Percentiles rank a stretch among this genome's conserved stretches.
Evolutionary conservation across 371 early-diverging fungal species (phyloP).

Genomic region (Zychaea mexicana): DNA sequence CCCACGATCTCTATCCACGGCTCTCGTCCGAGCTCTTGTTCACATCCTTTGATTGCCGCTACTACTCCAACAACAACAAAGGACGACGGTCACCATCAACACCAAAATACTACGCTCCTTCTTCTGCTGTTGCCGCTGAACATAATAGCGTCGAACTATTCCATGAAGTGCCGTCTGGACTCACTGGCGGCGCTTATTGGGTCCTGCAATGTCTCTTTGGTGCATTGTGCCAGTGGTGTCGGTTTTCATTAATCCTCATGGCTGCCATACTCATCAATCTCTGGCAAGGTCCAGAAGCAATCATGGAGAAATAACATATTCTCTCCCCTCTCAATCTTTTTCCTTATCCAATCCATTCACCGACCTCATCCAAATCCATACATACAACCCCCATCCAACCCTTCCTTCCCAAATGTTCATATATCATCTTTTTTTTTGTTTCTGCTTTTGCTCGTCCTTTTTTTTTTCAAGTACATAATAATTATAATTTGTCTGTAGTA

Average conservation of each 20-base stretch:
- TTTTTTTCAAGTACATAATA: slow-evolving; percentile 1
- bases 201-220: slow-evolving; percentile 33
- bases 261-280: slow-evolving; percentile 50
- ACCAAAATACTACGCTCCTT: neutral
- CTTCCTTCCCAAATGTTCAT: neutral
- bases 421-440: neutral
- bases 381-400: neutral
- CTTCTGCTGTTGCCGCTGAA: no score
- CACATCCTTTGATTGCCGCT: slow-evolving; percentile 1
- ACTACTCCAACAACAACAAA: neutral
- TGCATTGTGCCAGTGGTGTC: slow-evolving; percentile 52
- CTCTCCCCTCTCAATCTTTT: neutral
- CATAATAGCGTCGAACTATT: neutral
- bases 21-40: slow-evolving; percentile 2
- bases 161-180: slow-evolving; percentile 1
- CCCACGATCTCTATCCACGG: slow-evolving; percentile 13
- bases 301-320: slow-evolving; percentile 18
- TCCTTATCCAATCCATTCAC: neutral
- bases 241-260: slow-evolving; percentile 47
- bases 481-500: slow-evolving; percentile 4
- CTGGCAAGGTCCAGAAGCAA: slow-evolving; percentile 31
- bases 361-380: neutral
- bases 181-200: slow-evolving; percentile 11
- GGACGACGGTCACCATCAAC: neutral
- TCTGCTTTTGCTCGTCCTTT: neutral